Percentiles rank a stretch among this genome's conserved stretches.
phyloP scores from a whole-genome alignment of 495 filamentous ascomycete genomes.

The Tetracladium marchalianum region DNA sequence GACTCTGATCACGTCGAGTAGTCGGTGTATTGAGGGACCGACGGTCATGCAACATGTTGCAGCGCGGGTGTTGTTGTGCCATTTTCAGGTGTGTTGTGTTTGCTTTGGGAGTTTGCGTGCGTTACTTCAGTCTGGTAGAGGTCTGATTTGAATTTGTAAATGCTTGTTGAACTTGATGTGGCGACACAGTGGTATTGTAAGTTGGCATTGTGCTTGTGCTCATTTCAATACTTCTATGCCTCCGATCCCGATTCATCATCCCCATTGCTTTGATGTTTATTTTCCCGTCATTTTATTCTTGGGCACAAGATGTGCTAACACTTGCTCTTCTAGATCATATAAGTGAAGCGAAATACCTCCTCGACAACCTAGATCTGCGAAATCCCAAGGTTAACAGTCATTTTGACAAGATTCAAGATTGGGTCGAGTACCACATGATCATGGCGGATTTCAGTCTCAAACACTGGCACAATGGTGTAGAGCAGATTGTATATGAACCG shows the following conservation, averaged over 20 bases:
- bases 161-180: constrained; percentile 6
- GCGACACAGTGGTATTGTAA: constrained; percentile 9
- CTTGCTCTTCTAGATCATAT: constrained; percentile 17
- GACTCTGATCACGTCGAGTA: constrained; percentile 5
- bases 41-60: constrained; percentile 11
- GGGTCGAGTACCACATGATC: constrained; percentile 29
- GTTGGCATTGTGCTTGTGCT: too few relatives aligned
- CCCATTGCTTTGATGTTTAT: too few relatives aligned
- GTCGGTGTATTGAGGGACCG: constrained; percentile 8
- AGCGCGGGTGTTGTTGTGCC: constrained; percentile 14
- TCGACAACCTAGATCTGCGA: constrained; percentile 12
- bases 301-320: too few relatives aligned
- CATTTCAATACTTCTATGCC: not conserved
- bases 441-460: constrained; percentile 23
- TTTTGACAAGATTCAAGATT: constrained; percentile 21
- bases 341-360: constrained; percentile 17
- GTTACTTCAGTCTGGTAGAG: too few relatives aligned
- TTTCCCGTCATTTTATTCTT: too few relatives aligned
- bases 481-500: too few relatives aligned
- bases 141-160: too few relatives aligned
- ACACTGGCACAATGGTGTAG: constrained; percentile 20
- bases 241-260: constrained; percentile 1
- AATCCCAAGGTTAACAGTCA: constrained; percentile 11
- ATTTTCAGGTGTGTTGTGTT: constrained; percentile 15
- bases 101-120: too few relatives aligned